These are phyloP conservation scores for Jamesozyma spencerorum DNA, from an alignment of 805 yeast species.

Conservation along the genomic window DNA sequence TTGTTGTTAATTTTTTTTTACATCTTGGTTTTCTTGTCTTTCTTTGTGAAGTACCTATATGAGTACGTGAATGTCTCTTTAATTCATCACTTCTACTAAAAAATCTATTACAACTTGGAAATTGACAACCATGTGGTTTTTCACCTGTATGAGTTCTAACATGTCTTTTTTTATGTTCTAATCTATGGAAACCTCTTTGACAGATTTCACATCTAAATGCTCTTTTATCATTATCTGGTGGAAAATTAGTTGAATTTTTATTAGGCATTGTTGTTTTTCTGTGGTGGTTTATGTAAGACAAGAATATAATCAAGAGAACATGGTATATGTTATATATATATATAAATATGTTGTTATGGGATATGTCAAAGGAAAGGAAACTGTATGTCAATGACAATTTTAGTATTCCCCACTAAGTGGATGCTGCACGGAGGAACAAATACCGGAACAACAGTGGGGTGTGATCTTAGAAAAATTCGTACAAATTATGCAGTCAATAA, in stretches of 20 bases:
- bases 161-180: slow-evolving; percentile 73
- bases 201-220: slow-evolving; percentile 72
- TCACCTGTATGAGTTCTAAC: slow-evolving; percentile 77
- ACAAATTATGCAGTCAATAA: too few relatives aligned
- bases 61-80: slow-evolving; percentile 65
- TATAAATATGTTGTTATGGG: too few relatives aligned
- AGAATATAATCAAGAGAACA: too few relatives aligned
- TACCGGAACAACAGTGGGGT: too few relatives aligned
- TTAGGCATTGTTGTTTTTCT: not conserved
- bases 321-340: too few relatives aligned
- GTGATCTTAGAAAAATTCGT: too few relatives aligned
- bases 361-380: too few relatives aligned
- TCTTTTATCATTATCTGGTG: slow-evolving; percentile 30
- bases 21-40: slow-evolving; percentile 6
- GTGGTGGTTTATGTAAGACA: too few relatives aligned
- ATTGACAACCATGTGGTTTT: slow-evolving; percentile 69
- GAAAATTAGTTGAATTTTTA: not conserved
- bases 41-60: slow-evolving; percentile 30
- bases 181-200: slow-evolving; percentile 62
- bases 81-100: slow-evolving; percentile 67
- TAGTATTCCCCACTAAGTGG: too few relatives aligned
- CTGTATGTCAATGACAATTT: too few relatives aligned
- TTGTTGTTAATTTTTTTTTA: not conserved
- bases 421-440: too few relatives aligned
- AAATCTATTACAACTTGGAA: slow-evolving; percentile 58